phyloP scores from a whole-genome alignment of 495 filamentous ascomycete species.

The Talaromyces nanjingensis region DNA sequence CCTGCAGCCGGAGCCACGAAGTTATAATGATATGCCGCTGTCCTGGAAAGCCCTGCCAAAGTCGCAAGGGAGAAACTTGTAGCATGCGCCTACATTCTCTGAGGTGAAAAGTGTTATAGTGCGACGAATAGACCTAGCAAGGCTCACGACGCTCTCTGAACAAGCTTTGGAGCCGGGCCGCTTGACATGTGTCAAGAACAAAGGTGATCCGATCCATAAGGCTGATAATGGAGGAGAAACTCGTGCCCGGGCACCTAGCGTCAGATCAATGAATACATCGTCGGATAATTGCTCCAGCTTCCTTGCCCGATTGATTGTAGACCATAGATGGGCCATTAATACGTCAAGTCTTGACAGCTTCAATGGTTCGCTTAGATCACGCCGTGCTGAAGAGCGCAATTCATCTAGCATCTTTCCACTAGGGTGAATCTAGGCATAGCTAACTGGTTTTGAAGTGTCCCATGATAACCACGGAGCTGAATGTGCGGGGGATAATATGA shows the following conservation, averaged over 20 bases:
- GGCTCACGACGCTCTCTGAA: not conserved
- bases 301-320: not conserved
- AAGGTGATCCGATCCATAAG: not conserved
- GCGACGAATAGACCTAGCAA: not conserved
- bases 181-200: not conserved
- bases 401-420: not conserved
- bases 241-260: not conserved
- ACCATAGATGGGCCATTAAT: not conserved
- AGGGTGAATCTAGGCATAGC: not conserved
- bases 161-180: not conserved
- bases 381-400: not conserved
- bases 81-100: not conserved
- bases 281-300: not conserved
- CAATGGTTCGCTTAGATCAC: not conserved
- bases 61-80: not conserved
- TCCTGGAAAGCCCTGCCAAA: conserved; percentile 19
- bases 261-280: not conserved
- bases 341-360: not conserved
- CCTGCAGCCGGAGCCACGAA: conserved; percentile 28
- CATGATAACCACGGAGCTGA: not conserved
- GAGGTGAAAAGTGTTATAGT: not conserved
- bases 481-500: not conserved
- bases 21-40: conserved; percentile 28
- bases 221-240: not conserved
- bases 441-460: not conserved